phyloP scores from a whole-genome alignment of 495 filamentous ascomycete species.

The Hyaloscypha finlandica region DNA sequence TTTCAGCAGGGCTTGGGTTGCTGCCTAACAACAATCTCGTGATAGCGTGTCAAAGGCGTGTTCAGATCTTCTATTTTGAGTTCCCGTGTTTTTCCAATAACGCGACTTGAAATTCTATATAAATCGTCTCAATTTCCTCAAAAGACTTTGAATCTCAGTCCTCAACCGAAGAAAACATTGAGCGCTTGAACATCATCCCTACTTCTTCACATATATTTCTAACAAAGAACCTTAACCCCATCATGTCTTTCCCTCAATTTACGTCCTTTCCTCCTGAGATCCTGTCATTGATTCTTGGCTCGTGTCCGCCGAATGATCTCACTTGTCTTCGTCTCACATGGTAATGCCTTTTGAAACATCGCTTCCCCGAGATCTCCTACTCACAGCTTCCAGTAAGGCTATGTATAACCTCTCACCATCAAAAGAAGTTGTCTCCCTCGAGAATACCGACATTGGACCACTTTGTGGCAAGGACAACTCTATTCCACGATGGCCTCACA shows the following conservation, averaged over 20 bases:
- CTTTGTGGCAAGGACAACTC: constrained; percentile 11
- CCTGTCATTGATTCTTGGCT: constrained; percentile 20
- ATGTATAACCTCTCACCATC: constrained; percentile 23
- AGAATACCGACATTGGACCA: constrained; percentile 6
- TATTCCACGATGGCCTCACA: constrained; percentile 3
- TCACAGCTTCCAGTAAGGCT: constrained; percentile 26
- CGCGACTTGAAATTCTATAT: constrained; percentile 8
- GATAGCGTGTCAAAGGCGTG: constrained; percentile 23
- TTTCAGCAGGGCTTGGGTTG: constrained; percentile 1
- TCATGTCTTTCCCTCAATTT: constrained; percentile 23
- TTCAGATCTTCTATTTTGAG: constrained; percentile 18
- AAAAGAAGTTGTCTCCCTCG: neutral
- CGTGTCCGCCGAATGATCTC: constrained; percentile 27
- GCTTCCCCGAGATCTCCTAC: neutral
- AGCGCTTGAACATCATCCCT: neutral
- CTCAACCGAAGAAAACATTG: neutral
- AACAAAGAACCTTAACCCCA: neutral
- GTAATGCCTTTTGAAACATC: constrained; percentile 5
- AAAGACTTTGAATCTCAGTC: neutral
- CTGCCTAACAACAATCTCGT: constrained; percentile 26
- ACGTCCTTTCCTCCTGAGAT: constrained; percentile 30
- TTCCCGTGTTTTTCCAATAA: constrained; percentile 2
- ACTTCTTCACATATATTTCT: neutral
- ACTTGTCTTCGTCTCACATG: constrained; percentile 31
- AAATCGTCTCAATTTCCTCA: neutral